These are phyloP conservation scores for Cladosporium sp. DNA, from an alignment of 2,329 filamentous ascomycete species.

Conservation along the genomic window DNA sequence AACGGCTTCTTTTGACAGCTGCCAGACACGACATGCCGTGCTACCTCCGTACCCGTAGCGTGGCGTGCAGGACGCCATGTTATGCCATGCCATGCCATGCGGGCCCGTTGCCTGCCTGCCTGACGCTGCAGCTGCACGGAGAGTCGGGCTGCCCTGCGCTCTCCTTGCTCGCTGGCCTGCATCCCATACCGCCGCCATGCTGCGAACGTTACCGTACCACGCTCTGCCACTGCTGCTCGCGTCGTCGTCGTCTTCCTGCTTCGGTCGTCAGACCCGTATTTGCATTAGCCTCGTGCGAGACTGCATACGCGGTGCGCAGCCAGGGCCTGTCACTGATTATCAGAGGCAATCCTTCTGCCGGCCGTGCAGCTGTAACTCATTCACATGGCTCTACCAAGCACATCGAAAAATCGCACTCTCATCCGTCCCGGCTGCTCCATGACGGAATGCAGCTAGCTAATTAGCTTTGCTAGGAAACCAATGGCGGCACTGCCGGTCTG, in stretches of 20 bases:
- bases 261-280: neutral
- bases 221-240: neutral
- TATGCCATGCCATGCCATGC: neutral
- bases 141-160: neutral
- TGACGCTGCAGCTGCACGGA: conserved; percentile 7
- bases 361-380: neutral
- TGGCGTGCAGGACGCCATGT: neutral
- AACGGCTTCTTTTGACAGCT: conserved; percentile 7
- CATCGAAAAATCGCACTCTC: conserved; percentile 1
- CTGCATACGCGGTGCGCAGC: conserved; percentile 1
- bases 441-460: conserved; percentile 28
- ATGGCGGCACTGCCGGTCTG: conserved; percentile 21
- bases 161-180: conserved; percentile 2
- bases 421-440: conserved; percentile 3
- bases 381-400: neutral
- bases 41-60: too few relatives aligned
- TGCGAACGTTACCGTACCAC: conserved; percentile 4
- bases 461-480: conserved; percentile 30
- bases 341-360: conserved; percentile 4
- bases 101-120: conserved; percentile 2
- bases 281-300: conserved; percentile 4
- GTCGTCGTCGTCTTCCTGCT: neutral
- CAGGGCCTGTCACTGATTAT: neutral
- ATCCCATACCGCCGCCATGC: neutral
- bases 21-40: conserved; percentile 5